Evolutionary conservation across 1,139 yeast species (phyloP), one percentile per base, ranked within the genome.

Genomic region (Petasospora fabianii): DNA sequence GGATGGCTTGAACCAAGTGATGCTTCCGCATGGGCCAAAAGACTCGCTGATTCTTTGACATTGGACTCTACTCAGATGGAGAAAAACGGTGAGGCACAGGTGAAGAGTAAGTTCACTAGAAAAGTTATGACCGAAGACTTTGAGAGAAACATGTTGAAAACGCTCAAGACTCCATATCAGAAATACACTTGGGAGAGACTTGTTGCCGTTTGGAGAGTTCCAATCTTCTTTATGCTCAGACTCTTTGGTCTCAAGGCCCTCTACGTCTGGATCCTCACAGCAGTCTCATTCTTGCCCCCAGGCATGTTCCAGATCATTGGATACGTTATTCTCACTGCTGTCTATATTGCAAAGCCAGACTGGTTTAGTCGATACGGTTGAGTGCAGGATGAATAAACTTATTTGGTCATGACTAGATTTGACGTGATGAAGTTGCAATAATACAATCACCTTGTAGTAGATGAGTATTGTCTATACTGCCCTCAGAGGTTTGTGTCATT

Each of bases 1-100:
- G 98, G 98, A 0, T 92, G 84, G 74, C 71, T 80, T 24, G 73
- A 79, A 24, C 70, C 71, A 4, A 69, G 84, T 1, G 73, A 73
- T 35, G 66, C 71, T 6, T 64, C 64, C 4, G 63, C 65, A 35
- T 92, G 97, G 97, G 71, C 83, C 6, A 60, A 68, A 15, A 76
- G 76, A 0, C 60, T 90, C 53, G 59, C 65, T n/a, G 59, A 64
- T 30, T 72, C 64, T 37, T 66, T 62, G 44, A 57, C 58, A 5
- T 59, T 65, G 14, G 64, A 61, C 16, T 68, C 62, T 30, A 43
- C 41, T 1, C 42, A 42, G 32, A 61, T 83, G 53, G 71, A 74
- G 2, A 55, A 57, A 6, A 75, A 73, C 49, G 90, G 90, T 4
- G 60, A 68, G 24, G 54, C 56, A 13, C 66, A 79, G 44, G 83